These are phyloP conservation scores for Sclerotinia minor DNA, from an alignment of 2,329 filamentous ascomycete species.

Conservation along the genomic window DNA sequence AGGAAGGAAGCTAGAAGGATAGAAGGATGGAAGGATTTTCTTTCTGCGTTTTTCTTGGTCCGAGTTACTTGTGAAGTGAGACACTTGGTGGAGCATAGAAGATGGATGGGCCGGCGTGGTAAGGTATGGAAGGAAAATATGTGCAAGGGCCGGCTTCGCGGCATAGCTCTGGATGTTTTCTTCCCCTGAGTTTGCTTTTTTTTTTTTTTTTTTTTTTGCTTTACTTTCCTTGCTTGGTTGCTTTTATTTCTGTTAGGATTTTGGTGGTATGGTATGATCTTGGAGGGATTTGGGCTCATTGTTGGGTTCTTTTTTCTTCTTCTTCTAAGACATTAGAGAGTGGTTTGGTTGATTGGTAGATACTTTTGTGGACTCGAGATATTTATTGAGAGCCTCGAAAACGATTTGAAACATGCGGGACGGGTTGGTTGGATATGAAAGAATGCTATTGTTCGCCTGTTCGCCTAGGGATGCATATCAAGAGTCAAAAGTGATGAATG, in stretches of 20 bases:
- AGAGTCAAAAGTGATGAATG: not conserved
- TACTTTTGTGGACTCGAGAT: not conserved
- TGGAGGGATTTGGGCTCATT: not conserved
- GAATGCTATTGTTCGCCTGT: not conserved
- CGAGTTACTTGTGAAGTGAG: not conserved
- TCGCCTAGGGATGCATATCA: not conserved
- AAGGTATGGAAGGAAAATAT: not conserved
- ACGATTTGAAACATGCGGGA: not conserved
- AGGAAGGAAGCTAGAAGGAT: conserved; percentile 13
- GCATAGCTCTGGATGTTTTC: not conserved
- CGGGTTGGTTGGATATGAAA: conserved; percentile 5
- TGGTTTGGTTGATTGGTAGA: conserved; percentile 1
- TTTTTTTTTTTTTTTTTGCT: not conserved
- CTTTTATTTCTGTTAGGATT: not conserved
- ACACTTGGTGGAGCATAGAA: not conserved
- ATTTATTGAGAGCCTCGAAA: not conserved
- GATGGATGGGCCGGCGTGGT: not conserved
- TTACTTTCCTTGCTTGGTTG: no score
- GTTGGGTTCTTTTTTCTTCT: not conserved
- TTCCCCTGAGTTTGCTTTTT: conserved; percentile 1
- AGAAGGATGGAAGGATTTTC: conserved; percentile 8
- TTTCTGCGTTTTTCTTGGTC: not conserved
- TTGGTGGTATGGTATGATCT: not conserved
- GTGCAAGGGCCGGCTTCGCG: conserved; percentile 11
- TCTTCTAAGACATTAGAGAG: not conserved